Percentiles rank a stretch among this genome's conserved stretches.
phyloP scores from a whole-genome alignment of 2,329 filamentous ascomycete species.

The Ophiostoma quercus region DNA sequence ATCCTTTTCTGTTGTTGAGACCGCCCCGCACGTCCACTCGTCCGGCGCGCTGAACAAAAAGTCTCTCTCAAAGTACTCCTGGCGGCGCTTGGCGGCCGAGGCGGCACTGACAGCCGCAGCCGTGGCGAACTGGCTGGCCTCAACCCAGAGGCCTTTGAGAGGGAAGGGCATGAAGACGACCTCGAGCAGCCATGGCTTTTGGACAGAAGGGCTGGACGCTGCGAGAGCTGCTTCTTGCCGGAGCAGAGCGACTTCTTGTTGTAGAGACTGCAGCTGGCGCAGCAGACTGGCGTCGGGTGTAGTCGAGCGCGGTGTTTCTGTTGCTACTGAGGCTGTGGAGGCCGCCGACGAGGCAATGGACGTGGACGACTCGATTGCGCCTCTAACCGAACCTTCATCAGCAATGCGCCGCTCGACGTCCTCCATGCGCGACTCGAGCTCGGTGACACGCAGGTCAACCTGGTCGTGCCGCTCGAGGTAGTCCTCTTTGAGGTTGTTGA shows the following conservation, averaged over 20 bases:
- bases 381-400: constrained; percentile 36
- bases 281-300: constrained; percentile 33
- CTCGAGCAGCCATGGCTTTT: constrained; percentile 65
- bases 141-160: constrained; percentile 52
- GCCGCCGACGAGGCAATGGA: constrained; percentile 37
- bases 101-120: constrained; percentile 27
- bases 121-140: constrained; percentile 44
- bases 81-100: constrained; percentile 31
- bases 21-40: constrained; percentile 47
- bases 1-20: constrained; percentile 38
- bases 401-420: constrained; percentile 52
- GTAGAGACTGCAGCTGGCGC: constrained; percentile 39
- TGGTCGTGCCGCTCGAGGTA: constrained; percentile 63
- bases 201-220: not conserved
- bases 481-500: constrained; percentile 48
- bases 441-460: constrained; percentile 60
- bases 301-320: constrained; percentile 12
- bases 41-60: constrained; percentile 32
- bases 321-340: constrained; percentile 36
- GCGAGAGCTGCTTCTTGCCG: not conserved
- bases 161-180: constrained; percentile 70
- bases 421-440: constrained; percentile 60
- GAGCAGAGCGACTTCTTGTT: constrained; percentile 29
- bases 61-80: constrained; percentile 26
- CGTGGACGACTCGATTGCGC: constrained; percentile 35